Conservation (phyloP, 2,329 filamentous ascomycete species). For the Arthrobotrys musiformis region DNA sequence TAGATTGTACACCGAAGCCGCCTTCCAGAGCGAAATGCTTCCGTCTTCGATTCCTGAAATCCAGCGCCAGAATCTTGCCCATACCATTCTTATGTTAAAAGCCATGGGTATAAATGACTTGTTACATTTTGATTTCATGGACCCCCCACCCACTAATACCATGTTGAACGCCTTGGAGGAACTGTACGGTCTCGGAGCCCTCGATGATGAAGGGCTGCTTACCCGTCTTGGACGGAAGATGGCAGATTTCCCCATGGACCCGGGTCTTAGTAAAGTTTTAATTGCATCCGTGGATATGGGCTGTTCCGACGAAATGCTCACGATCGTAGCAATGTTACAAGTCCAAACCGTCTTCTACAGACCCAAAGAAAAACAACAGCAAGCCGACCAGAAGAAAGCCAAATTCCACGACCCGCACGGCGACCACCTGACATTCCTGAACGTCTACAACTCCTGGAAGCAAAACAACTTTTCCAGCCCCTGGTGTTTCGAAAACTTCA, state of each 20-base stretch:
- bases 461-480: constrained; percentile 80
- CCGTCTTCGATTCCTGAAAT: constrained; percentile 97
- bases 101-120: constrained; percentile 99
- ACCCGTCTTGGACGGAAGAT: constrained; percentile 94
- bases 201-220: constrained; percentile 94
- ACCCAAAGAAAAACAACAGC: constrained; percentile 94
- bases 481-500: constrained; percentile 98
- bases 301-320: constrained; percentile 93
- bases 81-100: constrained; percentile 96
- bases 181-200: constrained; percentile 86
- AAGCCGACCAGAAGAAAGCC: constrained; percentile 96
- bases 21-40: constrained; percentile 96
- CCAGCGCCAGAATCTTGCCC: constrained; percentile 89
- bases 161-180: constrained; percentile 97
- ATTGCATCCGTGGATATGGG: constrained; percentile 86
- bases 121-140: constrained; percentile 98
- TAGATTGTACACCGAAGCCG: constrained; percentile 91
- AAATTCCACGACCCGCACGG: constrained; percentile 97
- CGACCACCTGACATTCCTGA: constrained; percentile 92
- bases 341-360: constrained; percentile 90
- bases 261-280: constrained; percentile 86
- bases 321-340: constrained; percentile 93
- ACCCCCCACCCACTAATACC: constrained; percentile 94
- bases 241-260: constrained; percentile 99
- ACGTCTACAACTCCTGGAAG: constrained; percentile 99